phyloP scores from a whole-genome alignment of 768 basidiomycete genomes.

The Tubosaeta sp. region DNA sequence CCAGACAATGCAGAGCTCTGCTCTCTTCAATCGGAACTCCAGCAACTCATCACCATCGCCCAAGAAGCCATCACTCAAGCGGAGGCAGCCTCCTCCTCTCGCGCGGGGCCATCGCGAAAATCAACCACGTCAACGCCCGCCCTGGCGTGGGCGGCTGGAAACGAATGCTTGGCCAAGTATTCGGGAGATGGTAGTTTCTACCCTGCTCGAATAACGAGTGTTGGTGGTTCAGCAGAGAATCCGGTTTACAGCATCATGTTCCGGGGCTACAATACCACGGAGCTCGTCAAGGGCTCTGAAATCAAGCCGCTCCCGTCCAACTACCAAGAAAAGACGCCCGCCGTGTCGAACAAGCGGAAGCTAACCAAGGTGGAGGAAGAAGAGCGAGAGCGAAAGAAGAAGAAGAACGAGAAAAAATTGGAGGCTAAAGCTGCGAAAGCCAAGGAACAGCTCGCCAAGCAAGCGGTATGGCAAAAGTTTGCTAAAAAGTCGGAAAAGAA shows the following conservation, averaged over 20 bases:
- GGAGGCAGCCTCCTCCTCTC: constrained; percentile 57
- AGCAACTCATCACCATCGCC: constrained; percentile 80
- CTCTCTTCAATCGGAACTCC: constrained; percentile 70
- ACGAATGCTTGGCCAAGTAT: constrained; percentile 84
- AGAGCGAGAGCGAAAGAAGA: constrained; percentile 85
- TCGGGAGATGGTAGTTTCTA: constrained; percentile 83
- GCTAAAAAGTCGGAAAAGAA: constrained; percentile 93
- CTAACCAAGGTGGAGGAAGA: constrained; percentile 77
- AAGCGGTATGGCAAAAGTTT: constrained; percentile 91
- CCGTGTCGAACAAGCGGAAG: constrained; percentile 66
- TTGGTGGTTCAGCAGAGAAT: constrained; percentile 79
- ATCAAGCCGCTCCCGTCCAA: constrained; percentile 66
- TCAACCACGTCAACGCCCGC: constrained; percentile 44
- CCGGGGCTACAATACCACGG: constrained; percentile 89
- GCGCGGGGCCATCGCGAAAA: constrained; percentile 56
- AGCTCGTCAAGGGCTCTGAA: constrained; percentile 69
- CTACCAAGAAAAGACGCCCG: constrained; percentile 39
- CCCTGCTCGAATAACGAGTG: constrained; percentile 80
- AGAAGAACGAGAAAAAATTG: constrained; percentile 92
- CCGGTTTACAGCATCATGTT: constrained; percentile 87
- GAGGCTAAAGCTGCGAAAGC: constrained; percentile 81
- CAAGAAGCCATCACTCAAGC: constrained; percentile 66
- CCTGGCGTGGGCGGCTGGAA: constrained; percentile 71
- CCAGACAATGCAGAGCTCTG: constrained; percentile 70
- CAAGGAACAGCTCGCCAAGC: constrained; percentile 81